Evolutionary conservation across 495 filamentous ascomycete species (phyloP), one percentile per base, ranked within the genome.

Genomic region (Chlorociboria aeruginascens): DNA sequence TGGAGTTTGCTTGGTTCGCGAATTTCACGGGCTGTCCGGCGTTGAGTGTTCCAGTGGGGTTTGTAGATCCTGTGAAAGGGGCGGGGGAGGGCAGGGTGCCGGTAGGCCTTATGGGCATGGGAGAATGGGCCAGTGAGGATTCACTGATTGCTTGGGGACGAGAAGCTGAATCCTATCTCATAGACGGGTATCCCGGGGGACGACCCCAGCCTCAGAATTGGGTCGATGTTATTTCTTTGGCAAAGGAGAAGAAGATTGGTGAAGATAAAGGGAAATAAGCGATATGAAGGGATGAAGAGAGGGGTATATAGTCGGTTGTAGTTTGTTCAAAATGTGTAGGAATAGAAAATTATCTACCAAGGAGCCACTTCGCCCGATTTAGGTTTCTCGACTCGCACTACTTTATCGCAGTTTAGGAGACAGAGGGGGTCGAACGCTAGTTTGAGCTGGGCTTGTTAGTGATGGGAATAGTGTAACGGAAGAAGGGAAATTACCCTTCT

Each of bases 1-100:
- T 95, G 87, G 79, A 81, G 65, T 97, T 87, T 65, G 83, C 81
- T 29, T 95, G 84, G 78, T 61, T 90, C 39, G 86, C 90, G 7
- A 97, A 97, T 57, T 82, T 85, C 50, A 75, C 66, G 0, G 90
- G 90, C 0, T 82, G 80, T 52, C 90, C 90, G 0, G 76, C 84
- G 8, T 78, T 95, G n/a, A 81, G 57, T 38, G 73, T 79, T 38
- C 90, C 90, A 0, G 83, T 81, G 1, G 90, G 87, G 0, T 92
- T 86, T 65, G 74, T 65, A 8, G 53, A 52, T 4, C 52, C 56
- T 31, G 49, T 46, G 28, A 62, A 65, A 14, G 62, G 51, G 11
- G 40, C 58, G 17, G 62, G 51, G 11, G 40, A 59, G 16, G 70
- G 76, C 40, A 52, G 69, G 41, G 32, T 76, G 31, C 89, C 90